Percentiles rank a stretch among this genome's conserved stretches.
phyloP scores from a whole-genome alignment of 768 basidiomycete species.

The Daedalea quercina region DNA sequence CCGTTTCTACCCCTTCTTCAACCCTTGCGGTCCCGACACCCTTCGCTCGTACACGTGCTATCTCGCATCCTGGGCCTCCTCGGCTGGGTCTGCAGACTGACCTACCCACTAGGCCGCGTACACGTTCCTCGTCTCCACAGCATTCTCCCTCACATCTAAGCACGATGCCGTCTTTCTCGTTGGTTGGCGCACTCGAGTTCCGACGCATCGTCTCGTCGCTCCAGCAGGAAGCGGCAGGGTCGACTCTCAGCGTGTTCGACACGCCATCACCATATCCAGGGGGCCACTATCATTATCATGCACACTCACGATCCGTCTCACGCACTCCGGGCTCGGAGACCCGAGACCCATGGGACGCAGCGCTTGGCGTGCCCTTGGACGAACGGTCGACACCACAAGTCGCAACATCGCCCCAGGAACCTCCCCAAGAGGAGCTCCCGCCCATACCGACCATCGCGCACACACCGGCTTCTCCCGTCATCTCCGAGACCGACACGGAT shows the following conservation, averaged over 20 bases:
- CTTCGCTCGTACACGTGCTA: constrained; percentile 29
- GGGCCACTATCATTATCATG: constrained; percentile 59
- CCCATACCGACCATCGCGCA: constrained; percentile 45
- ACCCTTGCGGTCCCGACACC: constrained; percentile 20
- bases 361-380: constrained; percentile 43
- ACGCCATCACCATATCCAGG: constrained; percentile 66
- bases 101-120: constrained; percentile 35
- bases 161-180: constrained; percentile 78
- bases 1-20: constrained; percentile 9
- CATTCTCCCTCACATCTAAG: constrained; percentile 31
- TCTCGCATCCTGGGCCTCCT: constrained; percentile 31
- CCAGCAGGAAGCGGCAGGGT: constrained; percentile 55
- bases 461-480: constrained; percentile 40
- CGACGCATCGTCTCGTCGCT: constrained; percentile 83
- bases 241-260: constrained; percentile 60
- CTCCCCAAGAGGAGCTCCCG: constrained; percentile 4
- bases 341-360: constrained; percentile 44
- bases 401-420: constrained; percentile 1
- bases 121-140: constrained; percentile 46
- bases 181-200: constrained; percentile 95
- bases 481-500: constrained; percentile 42
- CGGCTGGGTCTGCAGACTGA: constrained; percentile 30
- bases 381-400: constrained; percentile 38
- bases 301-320: constrained; percentile 24
- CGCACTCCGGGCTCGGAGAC: constrained; percentile 22